Percentiles rank a stretch among this genome's conserved stretches.
Evolutionary conservation across 2,329 filamentous ascomycete genomes (phyloP).

Genomic region (Ceratocystis lukuohia): DNA sequence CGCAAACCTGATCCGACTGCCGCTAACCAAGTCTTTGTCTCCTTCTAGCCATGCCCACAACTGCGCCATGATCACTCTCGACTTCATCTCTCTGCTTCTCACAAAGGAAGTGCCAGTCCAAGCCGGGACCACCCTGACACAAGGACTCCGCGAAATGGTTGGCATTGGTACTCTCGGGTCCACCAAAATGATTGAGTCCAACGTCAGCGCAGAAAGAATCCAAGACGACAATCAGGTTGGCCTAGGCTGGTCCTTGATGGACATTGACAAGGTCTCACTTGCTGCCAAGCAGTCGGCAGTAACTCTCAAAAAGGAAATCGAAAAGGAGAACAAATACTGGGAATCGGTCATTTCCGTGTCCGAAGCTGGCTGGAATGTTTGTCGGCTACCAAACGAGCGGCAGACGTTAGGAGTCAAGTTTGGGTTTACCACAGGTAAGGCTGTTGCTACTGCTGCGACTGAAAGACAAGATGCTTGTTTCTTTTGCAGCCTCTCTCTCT

Average conservation of each 20-base stretch:
- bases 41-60: slow-evolving; percentile 37
- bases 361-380: slow-evolving; percentile 75
- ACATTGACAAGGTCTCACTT: slow-evolving; percentile 60
- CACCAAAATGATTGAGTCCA: slow-evolving; percentile 49
- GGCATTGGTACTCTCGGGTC: slow-evolving; percentile 62
- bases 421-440: slow-evolving; percentile 63
- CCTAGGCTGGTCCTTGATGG: slow-evolving; percentile 64
- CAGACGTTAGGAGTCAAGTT: slow-evolving; percentile 74
- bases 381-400: slow-evolving; percentile 57
- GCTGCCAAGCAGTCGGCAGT: slow-evolving; percentile 58
- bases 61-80: slow-evolving; percentile 55
- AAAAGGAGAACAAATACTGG: slow-evolving; percentile 78
- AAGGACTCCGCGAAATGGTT: slow-evolving; percentile 53
- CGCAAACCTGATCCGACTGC: no score
- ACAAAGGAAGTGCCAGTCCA: slow-evolving; percentile 67
- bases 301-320: slow-evolving; percentile 62
- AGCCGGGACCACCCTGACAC: slow-evolving; percentile 56
- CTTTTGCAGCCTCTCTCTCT: background rate
- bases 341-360: slow-evolving; percentile 68
- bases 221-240: slow-evolving; percentile 45
- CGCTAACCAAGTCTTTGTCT: background rate
- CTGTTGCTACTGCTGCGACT: slow-evolving; percentile 16
- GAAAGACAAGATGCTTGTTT: background rate
- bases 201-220: slow-evolving; percentile 40
- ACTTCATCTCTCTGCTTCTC: slow-evolving; percentile 70